Evolutionary conservation across 1,139 yeast genomes (phyloP), one percentile per base, ranked within the genome.

Genomic region (Suhomyces maxii): DNA sequence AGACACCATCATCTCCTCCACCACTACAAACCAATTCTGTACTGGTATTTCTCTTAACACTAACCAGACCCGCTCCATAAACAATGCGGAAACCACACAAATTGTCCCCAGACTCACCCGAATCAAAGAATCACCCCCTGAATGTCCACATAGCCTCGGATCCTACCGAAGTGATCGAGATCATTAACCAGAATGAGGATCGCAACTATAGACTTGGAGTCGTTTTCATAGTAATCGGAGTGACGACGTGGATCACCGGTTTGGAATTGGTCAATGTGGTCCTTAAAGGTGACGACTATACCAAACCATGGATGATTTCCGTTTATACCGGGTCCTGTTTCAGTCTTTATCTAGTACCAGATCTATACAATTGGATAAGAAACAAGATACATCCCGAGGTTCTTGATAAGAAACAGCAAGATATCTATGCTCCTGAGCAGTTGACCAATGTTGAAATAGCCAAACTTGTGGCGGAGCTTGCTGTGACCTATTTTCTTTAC

Each of bases 211-310:
- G 63, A 18, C 57, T 68, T 25, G 84, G 84, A 1, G 59, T 77
- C 8, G 36, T 71, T 43, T 62, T 77, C 34, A 61, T 80, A 26
- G 56, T 71, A 3, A 45, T 76, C 3, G 75, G 79, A 0, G 65
- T 80, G 4, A 47, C 61, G 6, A 65, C 80, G 0, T 79, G 83
- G 83, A 68, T 80, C 37, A 47, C 68, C 2, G 81, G 82, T 0
- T 63, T 77, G 14, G 83, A 79, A 50, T 53, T 79, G 54, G 77
- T 77, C 36, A 79, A 77, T 53, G 59, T 64, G 3, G 77, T 79
- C 7, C 62, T 79, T 50, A 79, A 80, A 49, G 76, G 74, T 25
- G 77, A 69, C 30, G 71, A 68, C 23, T 80, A 74, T 51, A 68
- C 65, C 34, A 80, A 79, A 51, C 83, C 84, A 2, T 60, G 73